Percentiles rank a stretch among this genome's conserved stretches.
Conservation (phyloP, 106 monocot genomes). For the Dendrobium huoshanense region DNA sequence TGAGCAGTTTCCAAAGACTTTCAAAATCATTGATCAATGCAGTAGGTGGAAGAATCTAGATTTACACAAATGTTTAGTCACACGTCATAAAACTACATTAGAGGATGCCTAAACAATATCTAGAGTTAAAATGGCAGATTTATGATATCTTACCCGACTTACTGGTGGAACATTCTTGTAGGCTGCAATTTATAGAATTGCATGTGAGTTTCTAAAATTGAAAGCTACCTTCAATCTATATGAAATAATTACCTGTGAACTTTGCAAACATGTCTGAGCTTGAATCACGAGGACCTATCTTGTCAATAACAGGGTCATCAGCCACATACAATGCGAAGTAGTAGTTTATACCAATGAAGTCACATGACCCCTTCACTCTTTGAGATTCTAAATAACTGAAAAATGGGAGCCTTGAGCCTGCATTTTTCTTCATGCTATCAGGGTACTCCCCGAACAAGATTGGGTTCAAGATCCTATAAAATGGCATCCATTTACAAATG, state of each 20-base stretch:
- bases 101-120: not conserved
- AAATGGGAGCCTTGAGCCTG: slow-evolving; percentile 13
- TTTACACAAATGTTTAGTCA: not conserved
- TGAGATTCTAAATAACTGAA: slow-evolving; percentile 14
- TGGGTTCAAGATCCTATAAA: slow-evolving; percentile 10
- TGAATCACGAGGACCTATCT: slow-evolving; percentile 2
- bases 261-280: slow-evolving; percentile 9
- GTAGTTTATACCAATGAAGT: slow-evolving; percentile 23
- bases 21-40: not conserved
- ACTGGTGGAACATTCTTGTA: not conserved
- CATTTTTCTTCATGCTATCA: slow-evolving; percentile 17
- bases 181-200: not conserved
- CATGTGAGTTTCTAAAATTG: too few relatives aligned
- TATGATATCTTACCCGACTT: not conserved
- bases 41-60: not conserved
- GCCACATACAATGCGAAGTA: slow-evolving; percentile 7
- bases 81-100: not conserved
- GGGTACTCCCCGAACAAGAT: slow-evolving; percentile 19
- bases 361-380: slow-evolving; percentile 18
- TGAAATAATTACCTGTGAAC: slow-evolving; percentile 4
- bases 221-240: not conserved
- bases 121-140: not conserved
- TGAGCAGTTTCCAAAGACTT: not conserved
- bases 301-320: not conserved
- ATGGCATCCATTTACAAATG: not conserved